Conservation (phyloP, 1,139 yeast species). For the Yamadazyma atlantica region DNA sequence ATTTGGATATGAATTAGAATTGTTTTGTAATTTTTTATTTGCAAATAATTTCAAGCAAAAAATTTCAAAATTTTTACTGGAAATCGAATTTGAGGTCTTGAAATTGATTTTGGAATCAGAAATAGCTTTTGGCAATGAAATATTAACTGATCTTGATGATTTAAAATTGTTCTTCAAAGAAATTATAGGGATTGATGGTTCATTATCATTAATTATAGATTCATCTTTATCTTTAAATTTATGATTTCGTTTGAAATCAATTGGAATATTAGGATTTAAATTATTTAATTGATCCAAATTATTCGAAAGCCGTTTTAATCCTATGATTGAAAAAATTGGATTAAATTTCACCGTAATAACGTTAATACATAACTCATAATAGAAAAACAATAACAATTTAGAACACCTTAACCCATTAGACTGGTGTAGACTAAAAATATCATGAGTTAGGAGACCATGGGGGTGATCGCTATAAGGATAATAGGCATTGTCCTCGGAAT, state of each 20-base stretch:
- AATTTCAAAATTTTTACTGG: constrained; percentile 56
- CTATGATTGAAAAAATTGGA: constrained; percentile 27
- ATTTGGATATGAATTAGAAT: constrained; percentile 1
- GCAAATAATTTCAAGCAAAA: constrained; percentile 46
- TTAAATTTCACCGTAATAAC: constrained; percentile 39
- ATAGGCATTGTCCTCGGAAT: not conserved
- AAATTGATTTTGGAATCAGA: constrained; percentile 13
- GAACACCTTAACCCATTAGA: constrained; percentile 6
- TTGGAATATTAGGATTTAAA: constrained; percentile 24
- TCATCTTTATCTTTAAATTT: constrained; percentile 8
- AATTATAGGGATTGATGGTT: constrained; percentile 10
- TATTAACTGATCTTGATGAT: constrained; percentile 6
- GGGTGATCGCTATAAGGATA: not conserved
- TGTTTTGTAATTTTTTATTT: constrained; percentile 20
- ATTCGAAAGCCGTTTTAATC: constrained; percentile 27
- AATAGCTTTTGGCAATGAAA: constrained; percentile 15
- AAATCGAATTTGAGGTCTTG: constrained; percentile 29
- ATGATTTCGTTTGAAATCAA: constrained; percentile 17
- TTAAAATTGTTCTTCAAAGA: constrained; percentile 9
- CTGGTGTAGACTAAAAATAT: not conserved
- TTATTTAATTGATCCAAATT: constrained; percentile 33
- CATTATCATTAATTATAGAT: constrained; percentile 2
- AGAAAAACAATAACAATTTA: constrained; percentile 28
- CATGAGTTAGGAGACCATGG: not conserved
- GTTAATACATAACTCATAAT: constrained; percentile 42